Base-by-base conservation (phyloP, 2,329 filamentous ascomycete genomes). In the Neurospora sp. region DNA sequence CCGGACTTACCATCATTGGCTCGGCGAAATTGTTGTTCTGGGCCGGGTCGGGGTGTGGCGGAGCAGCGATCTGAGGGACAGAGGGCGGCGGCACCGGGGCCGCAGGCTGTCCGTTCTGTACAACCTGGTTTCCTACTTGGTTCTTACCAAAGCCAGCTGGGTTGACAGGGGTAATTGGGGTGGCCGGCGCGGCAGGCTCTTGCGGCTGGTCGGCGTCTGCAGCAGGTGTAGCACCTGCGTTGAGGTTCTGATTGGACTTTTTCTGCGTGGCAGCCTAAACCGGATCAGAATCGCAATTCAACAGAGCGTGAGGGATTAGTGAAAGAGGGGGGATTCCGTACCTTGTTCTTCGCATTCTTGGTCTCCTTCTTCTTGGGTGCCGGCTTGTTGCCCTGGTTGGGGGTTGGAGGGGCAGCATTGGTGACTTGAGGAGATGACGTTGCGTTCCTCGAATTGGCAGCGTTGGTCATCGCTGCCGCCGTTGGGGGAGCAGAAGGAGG, bases 311-410 rank as follows among this genome's bases (percentile, higher is more conserved):
- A 37, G 46, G 33, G 28, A 57, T 36, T 43, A 19, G 28, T 43
- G 6, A 8, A 39, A 8, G 52, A 40, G 12, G 65, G 23, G 6
- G 65, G 57, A 52, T 38, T 37, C 76, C 82, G 82, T 86, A 92
- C 90, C 88, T 92, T 92, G 70, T 81, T 83, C 79, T 90, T 91
- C 5, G 86, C 83, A 71, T 83, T 85, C 80, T 90, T 90, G 5
- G 81, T 82, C 39, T 89, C 88, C 83, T 92, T 92, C 86, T 95
- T 95, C 80, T 92, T 93, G 1, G 91, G 90, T 40, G 87, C 89
- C 4, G 90, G 80, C 82, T 95, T 95, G 77, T 89, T 90, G 1
- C 83, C 79, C 77, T 92, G 91, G 68, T 88, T 89, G 1, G 92
- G 92, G 4, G 92, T 96, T 1, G 92, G 92, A 0, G 92, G 92